Evolutionary conservation across 1,139 yeast genomes (phyloP), one percentile per base, ranked within the genome.

Genomic region (Sugiyamaella sp.): DNA sequence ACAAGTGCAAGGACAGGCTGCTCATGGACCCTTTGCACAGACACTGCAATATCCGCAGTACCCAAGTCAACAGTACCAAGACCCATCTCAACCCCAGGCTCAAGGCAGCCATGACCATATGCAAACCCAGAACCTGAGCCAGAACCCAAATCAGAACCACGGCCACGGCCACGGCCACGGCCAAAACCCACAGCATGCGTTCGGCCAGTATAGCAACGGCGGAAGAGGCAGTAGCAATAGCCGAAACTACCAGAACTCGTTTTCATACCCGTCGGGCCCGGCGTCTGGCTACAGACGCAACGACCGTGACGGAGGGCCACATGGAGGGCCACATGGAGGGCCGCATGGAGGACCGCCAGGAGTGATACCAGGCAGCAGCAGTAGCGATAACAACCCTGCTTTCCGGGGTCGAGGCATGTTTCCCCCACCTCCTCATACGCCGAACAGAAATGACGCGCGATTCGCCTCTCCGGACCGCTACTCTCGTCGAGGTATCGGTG

Each of bases 391-490:
- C 17, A 14, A 29, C 14, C 14, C 8, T 10, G 17, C 25, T 4
- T 38, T 32, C 24, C 50, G 50, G 12, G 50, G 50, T 19, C 25
- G 50, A 21, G 39, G 35, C n/a, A 33, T 44, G 40, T 44, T 44
- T 16, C 41, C 29, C 2, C 40, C 45, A 9, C 45, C 48, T 20
- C 48, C 48, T 9, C 48, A 29, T 19, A 20, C 48, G 2, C 48
- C 48, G 6, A 44, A 20, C 14, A 19, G 48, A 10, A 44, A 44
- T 19, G 50, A 46, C 16, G 25, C 24, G 8, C 41, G 50, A 37
- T 46, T 46, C 22, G 38, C 45, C 3, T 46, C 50, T 4, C 50
- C 50, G 2, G 50, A 46, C 21, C 37, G 50, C 24, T 46, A 46
- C 22, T 46, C 50, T 1, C 37, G 45, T n/a, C 14, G 50, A 39